Conservation (phyloP, 139 green algal species). For the Chlamydomonas incerta region DNA sequence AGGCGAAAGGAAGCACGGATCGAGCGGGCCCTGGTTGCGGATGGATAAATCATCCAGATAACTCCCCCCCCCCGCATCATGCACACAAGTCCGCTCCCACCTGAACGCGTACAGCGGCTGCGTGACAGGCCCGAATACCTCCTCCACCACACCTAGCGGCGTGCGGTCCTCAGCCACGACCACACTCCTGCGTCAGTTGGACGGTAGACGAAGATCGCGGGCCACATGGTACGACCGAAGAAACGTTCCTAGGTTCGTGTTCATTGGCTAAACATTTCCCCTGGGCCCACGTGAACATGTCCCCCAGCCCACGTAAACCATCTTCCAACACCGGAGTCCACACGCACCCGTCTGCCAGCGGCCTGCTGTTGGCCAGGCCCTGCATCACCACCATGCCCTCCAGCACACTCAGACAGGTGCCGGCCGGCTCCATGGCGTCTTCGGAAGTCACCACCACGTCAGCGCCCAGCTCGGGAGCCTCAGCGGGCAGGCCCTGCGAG, state of each 20-base stretch:
- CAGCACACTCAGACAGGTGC: slow-evolving; percentile 49
- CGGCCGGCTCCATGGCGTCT: slow-evolving; percentile 51
- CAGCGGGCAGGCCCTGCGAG: slow-evolving; percentile 34
- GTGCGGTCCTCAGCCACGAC: slow-evolving; percentile 57
- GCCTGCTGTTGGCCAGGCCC: slow-evolving; percentile 51
- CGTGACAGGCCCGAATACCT: slow-evolving; percentile 69
- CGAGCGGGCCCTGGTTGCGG: no score
- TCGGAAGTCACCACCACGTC: slow-evolving; percentile 27
- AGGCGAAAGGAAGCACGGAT: no score
- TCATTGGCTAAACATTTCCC: no score
- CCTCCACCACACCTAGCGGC: slow-evolving; percentile 63
- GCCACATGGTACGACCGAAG: no score
- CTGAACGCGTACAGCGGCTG: slow-evolving; percentile 64
- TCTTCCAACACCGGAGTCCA: no score
- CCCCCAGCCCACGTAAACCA: no score
- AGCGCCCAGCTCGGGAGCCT: neutral
- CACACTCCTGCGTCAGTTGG: slow-evolving; percentile 50
- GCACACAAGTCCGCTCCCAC: no score
- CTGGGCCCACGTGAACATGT: no score
- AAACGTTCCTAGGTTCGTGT: no score
- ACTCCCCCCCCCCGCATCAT: no score
- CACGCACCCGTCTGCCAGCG: slow-evolving; percentile 43
- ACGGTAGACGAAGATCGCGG: no score
- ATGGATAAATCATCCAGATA: no score
- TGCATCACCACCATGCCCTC: slow-evolving; percentile 72